phyloP scores from a whole-genome alignment of 495 filamentous ascomycete genomes.

The Xylaria longipes region DNA sequence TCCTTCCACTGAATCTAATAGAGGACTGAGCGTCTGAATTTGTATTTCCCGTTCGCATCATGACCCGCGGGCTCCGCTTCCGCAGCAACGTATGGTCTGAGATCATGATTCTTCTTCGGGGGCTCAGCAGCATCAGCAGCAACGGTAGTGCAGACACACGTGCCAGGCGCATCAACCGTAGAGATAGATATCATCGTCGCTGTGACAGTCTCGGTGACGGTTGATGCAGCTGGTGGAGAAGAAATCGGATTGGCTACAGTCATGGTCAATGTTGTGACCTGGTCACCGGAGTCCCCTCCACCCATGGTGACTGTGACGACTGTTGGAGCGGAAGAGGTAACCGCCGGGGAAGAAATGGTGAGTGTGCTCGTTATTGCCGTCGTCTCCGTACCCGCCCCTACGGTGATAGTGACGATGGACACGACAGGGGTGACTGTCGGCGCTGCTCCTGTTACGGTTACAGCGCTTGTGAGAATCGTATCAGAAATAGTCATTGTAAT shows the following conservation, averaged over 20 bases:
- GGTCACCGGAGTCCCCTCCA: slow-evolving; percentile 17
- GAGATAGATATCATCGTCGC: slow-evolving; percentile 27
- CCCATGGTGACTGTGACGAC: slow-evolving; percentile 32
- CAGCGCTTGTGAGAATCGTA: slow-evolving; percentile 27
- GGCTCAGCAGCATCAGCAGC: neutral
- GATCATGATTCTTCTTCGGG: neutral
- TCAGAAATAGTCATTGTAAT: slow-evolving; percentile 28
- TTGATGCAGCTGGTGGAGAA: slow-evolving; percentile 16
- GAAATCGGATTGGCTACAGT: slow-evolving; percentile 24
- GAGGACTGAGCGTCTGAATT: neutral
- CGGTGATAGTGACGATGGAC: slow-evolving; percentile 27
- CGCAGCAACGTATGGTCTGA: neutral
- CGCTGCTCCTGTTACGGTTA: slow-evolving; percentile 21
- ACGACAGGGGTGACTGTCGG: slow-evolving; percentile 9
- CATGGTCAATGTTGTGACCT: slow-evolving; percentile 24
- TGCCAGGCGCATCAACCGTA: slow-evolving; percentile 24
- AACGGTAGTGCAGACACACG: slow-evolving; percentile 28
- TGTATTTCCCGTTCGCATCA: neutral
- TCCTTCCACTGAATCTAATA: neutral
- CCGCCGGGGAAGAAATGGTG: slow-evolving; percentile 11
- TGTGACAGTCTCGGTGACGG: slow-evolving; percentile 27
- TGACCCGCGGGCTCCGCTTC: neutral
- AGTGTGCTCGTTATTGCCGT: slow-evolving; percentile 26
- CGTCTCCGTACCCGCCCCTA: slow-evolving; percentile 21
- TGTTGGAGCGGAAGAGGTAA: neutral